Percentiles rank a stretch among this genome's conserved stretches.
These are phyloP conservation scores for Pseudogymnoascus sp. DNA, from an alignment of 2,329 filamentous ascomycete genomes.

Conservation along the genomic window DNA sequence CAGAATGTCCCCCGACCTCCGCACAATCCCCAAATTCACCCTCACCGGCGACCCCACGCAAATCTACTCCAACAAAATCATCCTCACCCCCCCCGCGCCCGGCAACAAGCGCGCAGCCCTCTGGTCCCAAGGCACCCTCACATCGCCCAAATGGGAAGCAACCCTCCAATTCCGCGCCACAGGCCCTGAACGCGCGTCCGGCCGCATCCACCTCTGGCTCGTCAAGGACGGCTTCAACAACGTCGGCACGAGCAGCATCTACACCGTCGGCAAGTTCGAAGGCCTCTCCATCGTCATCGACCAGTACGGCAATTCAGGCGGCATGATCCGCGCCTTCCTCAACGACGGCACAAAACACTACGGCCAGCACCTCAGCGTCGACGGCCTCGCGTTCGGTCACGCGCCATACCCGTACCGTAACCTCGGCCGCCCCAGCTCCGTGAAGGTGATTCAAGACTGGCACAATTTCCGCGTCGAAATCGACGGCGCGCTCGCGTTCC, in stretches of 20 bases:
- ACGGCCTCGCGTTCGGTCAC: conserved; percentile 84
- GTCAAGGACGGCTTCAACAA: conserved; percentile 56
- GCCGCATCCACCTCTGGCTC: conserved; percentile 93
- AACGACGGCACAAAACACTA: conserved; percentile 84
- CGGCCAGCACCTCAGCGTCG: conserved; percentile 64
- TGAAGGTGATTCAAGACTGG: conserved; percentile 63
- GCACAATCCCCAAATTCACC: conserved; percentile 25
- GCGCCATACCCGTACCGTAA: conserved; percentile 90
- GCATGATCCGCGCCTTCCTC: conserved; percentile 82
- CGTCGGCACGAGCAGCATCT: conserved; percentile 68
- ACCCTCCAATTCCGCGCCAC: conserved; percentile 83
- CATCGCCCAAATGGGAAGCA: conserved; percentile 64
- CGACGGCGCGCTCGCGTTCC: conserved; percentile 75
- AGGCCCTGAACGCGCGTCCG: conserved; percentile 74
- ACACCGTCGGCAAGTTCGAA: conserved; percentile 77
- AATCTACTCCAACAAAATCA: conserved; percentile 77
- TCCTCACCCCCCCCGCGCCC: conserved; percentile 81
- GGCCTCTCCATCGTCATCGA: conserved; percentile 85
- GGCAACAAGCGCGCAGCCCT: conserved; percentile 77
- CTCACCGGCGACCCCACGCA: conserved; percentile 44
- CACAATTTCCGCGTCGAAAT: conserved; percentile 66
- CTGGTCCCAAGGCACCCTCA: conserved; percentile 62
- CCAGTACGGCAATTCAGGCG: conserved; percentile 67
- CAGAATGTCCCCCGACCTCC: conserved; percentile 26
- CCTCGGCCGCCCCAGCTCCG: conserved; percentile 69